Evolutionary conservation across 2,329 filamentous ascomycete species (phyloP).

Genomic region (Alternaria tenuissima): DNA sequence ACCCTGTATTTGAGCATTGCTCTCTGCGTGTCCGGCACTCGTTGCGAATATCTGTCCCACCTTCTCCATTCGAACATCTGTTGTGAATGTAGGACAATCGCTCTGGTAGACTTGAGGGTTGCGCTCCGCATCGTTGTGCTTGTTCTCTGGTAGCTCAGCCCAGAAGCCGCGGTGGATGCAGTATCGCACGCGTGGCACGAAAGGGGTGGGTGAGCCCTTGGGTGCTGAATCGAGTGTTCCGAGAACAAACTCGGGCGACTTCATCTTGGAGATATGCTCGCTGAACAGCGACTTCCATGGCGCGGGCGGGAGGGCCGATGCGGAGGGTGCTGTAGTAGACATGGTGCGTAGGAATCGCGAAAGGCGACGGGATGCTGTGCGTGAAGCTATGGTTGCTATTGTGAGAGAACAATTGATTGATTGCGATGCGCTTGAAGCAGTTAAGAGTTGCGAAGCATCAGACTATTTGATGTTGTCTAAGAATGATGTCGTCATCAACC

Average conservation of each 20-base stretch:
- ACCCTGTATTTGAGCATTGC: slow-evolving; percentile 54
- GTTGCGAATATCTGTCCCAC: slow-evolving; percentile 71
- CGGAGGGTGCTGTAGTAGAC: slow-evolving; percentile 54
- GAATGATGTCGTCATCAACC: slow-evolving; percentile 33
- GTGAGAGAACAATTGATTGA: slow-evolving; percentile 1
- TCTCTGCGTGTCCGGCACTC: slow-evolving; percentile 57
- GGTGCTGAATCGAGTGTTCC: slow-evolving; percentile 58
- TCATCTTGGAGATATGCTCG: slow-evolving; percentile 59
- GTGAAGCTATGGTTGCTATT: slow-evolving; percentile 52
- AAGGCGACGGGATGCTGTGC: slow-evolving; percentile 47
- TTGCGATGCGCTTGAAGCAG: slow-evolving; percentile 3
- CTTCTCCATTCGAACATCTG: slow-evolving; percentile 89
- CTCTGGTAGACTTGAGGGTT: slow-evolving; percentile 78
- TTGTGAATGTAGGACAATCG: slow-evolving; percentile 84
- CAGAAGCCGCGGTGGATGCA: slow-evolving; percentile 90
- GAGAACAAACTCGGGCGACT: slow-evolving; percentile 60
- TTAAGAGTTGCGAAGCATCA: background rate
- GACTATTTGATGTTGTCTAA: slow-evolving; percentile 11
- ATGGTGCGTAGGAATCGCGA: slow-evolving; percentile 55
- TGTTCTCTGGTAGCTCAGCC: slow-evolving; percentile 74
- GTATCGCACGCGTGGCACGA: slow-evolving; percentile 70
- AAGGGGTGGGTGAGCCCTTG: slow-evolving; percentile 50
- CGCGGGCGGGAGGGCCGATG: slow-evolving; percentile 51
- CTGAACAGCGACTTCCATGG: slow-evolving; percentile 63
- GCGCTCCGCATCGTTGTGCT: slow-evolving; percentile 73